These are phyloP conservation scores for Xylaria curta DNA, from an alignment of 495 filamentous ascomycete species.

Conservation along the genomic window DNA sequence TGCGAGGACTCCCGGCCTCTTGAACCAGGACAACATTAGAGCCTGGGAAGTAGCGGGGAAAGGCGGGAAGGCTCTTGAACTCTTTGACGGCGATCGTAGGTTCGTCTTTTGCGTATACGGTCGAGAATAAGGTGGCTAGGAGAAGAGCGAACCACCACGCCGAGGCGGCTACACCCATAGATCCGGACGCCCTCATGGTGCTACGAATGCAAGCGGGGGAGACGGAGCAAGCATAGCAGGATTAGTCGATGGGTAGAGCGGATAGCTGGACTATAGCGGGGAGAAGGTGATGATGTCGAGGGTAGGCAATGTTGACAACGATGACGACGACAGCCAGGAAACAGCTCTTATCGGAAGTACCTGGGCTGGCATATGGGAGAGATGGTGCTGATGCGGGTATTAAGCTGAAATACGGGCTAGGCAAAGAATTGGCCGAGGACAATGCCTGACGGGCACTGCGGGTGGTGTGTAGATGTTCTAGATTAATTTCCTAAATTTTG, in stretches of 20 bases:
- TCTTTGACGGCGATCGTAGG: conserved; percentile 55
- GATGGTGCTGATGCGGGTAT: not conserved
- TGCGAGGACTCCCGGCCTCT: conserved; percentile 55
- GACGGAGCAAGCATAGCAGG: conserved; percentile 39
- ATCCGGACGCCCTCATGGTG: conserved; percentile 56
- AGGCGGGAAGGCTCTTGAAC: conserved; percentile 66
- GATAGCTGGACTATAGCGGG: not conserved
- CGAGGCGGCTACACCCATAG: conserved; percentile 50
- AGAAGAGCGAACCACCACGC: conserved; percentile 46
- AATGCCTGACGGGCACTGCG: not conserved
- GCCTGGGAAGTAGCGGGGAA: conserved; percentile 84
- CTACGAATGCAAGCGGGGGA: conserved; percentile 26
- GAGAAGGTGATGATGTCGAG: not conserved
- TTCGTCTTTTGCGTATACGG: conserved; percentile 54
- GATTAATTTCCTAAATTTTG: not conserved
- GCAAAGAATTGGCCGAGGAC: not conserved
- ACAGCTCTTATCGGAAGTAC: conserved; percentile 13
- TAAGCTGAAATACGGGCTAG: not conserved
- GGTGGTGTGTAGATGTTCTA: not conserved
- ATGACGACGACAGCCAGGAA: conserved; percentile 1
- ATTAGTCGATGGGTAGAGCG: not conserved
- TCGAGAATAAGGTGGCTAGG: conserved; percentile 38
- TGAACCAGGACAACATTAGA: conserved; percentile 77
- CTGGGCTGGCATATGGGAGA: conserved; percentile 5
- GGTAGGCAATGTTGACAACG: conserved; percentile 3